Base-by-base conservation (phyloP, 345 rosid genomes). In the Arabidopsis arenosa region DNA sequence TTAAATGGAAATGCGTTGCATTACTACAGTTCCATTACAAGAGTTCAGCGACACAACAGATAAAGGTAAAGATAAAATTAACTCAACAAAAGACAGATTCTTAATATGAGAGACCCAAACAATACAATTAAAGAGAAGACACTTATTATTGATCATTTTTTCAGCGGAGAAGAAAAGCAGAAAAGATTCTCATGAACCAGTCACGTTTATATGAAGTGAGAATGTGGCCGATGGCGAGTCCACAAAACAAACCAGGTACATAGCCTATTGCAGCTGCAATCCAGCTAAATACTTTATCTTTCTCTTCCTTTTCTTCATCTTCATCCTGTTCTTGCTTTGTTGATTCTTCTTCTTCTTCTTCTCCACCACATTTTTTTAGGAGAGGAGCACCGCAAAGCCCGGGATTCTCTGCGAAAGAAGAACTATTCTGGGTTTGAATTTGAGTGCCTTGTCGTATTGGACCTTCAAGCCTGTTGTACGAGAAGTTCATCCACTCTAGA, bases 401-500 rank as follows among this genome's bases (percentile, higher is more conserved):
- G 3, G 17, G 28, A 43, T 70, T 70, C 41, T 10, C 52, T 40
- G 2, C 33, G 8, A 70, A 70, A 0, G 74, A 56, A n/a, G 65
- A 70, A 9, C 3, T 32, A 1, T 55, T 15, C 26, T 70, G 74
- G 13, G 41, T 70, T 43, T 55, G 63, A 56, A 70, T 53, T 13
- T 70, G 74, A 15, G 65, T 55, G n/a, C 17, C 53, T 57, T 55
- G 28, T 52, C 64, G 74, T 69, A 69, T 69, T 54, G 39, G 74
- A 17, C 74, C 74, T 53, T 30, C 32, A 1, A 70, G 64, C 6
- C 0, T 39, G 43, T 70, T 70, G 74, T 28, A 43, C 0, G 74
- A 70, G 33, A 70, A 57, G 52, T 54, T 70, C 62, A 70, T 56
- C 41, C n/a, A 0, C 9, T 0, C 68, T 1, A 63, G 28, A 44